Conservation (phyloP, 2,329 filamentous ascomycete species). For the Xylariaceae sp. region DNA sequence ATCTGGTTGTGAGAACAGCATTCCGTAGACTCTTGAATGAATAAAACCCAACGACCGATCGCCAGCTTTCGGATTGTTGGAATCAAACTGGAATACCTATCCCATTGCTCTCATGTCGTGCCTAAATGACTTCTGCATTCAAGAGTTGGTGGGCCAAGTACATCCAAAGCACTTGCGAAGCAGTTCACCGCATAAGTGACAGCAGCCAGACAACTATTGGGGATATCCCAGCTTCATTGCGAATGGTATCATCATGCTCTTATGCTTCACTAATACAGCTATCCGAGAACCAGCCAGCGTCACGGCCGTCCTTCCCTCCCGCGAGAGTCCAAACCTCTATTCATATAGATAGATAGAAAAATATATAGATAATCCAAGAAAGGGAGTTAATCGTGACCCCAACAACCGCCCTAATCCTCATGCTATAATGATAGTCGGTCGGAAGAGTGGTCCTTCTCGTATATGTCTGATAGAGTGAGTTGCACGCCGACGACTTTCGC, state of each 20-base stretch:
- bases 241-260: background rate
- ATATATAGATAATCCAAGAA: background rate
- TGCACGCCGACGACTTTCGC: conserved; percentile 28
- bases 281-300: background rate
- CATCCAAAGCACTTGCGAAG: no score
- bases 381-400: no score
- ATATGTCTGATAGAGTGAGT: conserved; percentile 27
- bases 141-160: background rate
- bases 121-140: background rate
- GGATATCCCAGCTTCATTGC: background rate
- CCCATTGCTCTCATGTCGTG: no score
- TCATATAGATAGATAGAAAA: conserved; percentile 8
- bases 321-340: background rate
- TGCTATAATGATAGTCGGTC: conserved; percentile 24
- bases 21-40: no score
- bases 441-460: conserved; percentile 24
- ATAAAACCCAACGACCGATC: no score
- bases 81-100: no score
- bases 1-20: no score
- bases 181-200: no score
- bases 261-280: background rate
- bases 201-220: background rate
- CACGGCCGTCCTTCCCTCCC: background rate
- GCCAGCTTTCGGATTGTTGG: no score
- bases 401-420: background rate